Evolutionary conservation across 805 yeast species (phyloP), one percentile per base, ranked within the genome.

Genomic region (Candida schatavii): DNA sequence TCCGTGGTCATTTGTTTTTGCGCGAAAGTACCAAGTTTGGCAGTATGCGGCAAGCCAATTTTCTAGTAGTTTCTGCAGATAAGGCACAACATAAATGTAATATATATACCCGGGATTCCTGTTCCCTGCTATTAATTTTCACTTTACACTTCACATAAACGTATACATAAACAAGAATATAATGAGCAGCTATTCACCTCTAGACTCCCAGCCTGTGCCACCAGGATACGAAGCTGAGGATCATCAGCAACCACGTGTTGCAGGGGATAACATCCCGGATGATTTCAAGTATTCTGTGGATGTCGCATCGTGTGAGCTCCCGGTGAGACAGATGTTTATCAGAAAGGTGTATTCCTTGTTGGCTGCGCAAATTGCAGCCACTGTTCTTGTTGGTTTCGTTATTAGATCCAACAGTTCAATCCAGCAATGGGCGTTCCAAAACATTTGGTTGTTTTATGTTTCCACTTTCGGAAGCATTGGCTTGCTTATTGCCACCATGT

Each of bases 251-350:
- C 60, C 64, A 14, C 50, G 70, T 41, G 39, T 41, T 9, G 62
- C 47, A 6, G 70, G 61, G 7, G 70, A 64, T 46, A 61, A 64
- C 47, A 55, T 76, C 36, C 83, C 84, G 3, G 85, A 88, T 51
- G 95, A 87, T 62, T 88, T 88, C 77, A 88, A 88, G 59, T 87
- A 83, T 61, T 78, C 85, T 27, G 84, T 85, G 5, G 75, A 77
- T 40, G 95, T 88, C 19, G 78, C 88, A 3, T 81, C 85, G 25
- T 87, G 96, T 62, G 86, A 84, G 44, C 66, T 86, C 39, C 79
- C 84, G 13, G 72, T 88, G 30, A 78, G 96, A 51, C 85, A 83
- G 49, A 74, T 81, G 59, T 88, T 88, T 52, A 68, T 86, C 50
- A 75, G 89, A 45, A 85, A 85, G 56, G 97, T 88, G 6, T 89